phyloP scores from a whole-genome alignment of 2,329 filamentous ascomycete species.

The Exophiala sp. region DNA sequence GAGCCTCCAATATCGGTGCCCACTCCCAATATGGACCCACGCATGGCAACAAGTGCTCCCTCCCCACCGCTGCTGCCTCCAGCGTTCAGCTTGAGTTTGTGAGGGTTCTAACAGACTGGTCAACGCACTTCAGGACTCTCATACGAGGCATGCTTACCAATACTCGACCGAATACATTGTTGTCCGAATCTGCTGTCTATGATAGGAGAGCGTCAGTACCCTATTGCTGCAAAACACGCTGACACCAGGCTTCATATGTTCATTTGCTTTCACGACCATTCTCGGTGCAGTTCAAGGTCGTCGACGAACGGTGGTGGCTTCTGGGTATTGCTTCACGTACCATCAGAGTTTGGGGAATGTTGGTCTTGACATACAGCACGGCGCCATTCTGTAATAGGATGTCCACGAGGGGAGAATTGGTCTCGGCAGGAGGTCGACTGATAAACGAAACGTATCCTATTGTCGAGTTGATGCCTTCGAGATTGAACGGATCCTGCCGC shows the following conservation, averaged over 20 bases:
- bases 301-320: neutral
- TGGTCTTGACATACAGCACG: slow-evolving; percentile 53
- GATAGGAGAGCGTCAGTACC: neutral
- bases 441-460: slow-evolving; percentile 32
- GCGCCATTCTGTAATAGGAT: slow-evolving; percentile 40
- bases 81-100: slow-evolving; percentile 57
- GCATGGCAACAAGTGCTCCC: slow-evolving; percentile 57
- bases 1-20: slow-evolving; percentile 58
- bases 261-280: neutral
- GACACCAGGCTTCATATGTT: too few species aligned
- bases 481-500: slow-evolving; percentile 37
- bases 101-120: slow-evolving; percentile 50
- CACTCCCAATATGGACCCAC: slow-evolving; percentile 57
- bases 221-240: too few species aligned
- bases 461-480: slow-evolving; percentile 32
- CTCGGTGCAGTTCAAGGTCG: neutral
- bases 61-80: slow-evolving; percentile 67
- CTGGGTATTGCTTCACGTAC: slow-evolving; percentile 23
- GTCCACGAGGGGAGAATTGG: slow-evolving; percentile 29
- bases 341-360: slow-evolving; percentile 50
- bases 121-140: neutral
- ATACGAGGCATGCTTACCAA: slow-evolving; percentile 32
- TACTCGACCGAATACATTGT: slow-evolving; percentile 56
- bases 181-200: slow-evolving; percentile 53
- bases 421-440: slow-evolving; percentile 23